Evolutionary conservation across 306 rosid species (phyloP), one percentile per base, ranked within the genome.

Genomic region (Clitoria ternatea): DNA sequence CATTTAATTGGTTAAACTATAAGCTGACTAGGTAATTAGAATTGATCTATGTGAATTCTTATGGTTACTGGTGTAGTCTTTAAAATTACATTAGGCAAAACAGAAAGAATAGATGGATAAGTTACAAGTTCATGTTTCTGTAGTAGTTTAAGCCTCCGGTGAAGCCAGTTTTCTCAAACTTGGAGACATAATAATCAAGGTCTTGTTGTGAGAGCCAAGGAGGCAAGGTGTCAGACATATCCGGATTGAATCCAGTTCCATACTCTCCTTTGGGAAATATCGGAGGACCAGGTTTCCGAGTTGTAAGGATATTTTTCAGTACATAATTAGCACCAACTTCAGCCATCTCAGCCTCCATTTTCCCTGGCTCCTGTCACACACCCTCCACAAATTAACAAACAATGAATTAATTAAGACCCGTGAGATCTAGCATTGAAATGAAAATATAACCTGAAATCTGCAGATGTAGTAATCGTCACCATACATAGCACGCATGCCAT

Each of bases 161-260:
- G 85, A 85, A 80, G 35, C 90, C 83, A 0, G 75, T 85, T 62
- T 80, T 70, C n/a, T 80, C 76, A 48, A 73, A 85, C 66, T 77
- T 76, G 64, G 70, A 6, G 23, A 74, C 85, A 66, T 4, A 82
- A 53, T 77, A 79, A 22, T 61, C 67, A 44, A 85, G 68, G 32
- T 85, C 85, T 0, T 79, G 85, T 59, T 82, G 7, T 22, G 83
- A 20, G 48, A 85, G 84, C 89, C 86, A 85, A 60, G 77, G 64
- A 3, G 89, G 85, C 13, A 82, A 72, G 3, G 64, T n/a, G 0
- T 72, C 0, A 1, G 70, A 33, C 8, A 32, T 64, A 24, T 82
- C 23, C 0, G 75, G 63, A 37, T 75, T 64, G 68, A 78, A 52
- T 10, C 61, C 70, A 20, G 20, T 66, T 70, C 73, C 75, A 39